Evolutionary conservation across 163 green algal species (phyloP), one percentile per base, ranked within the genome.

Genomic region (Chloroidium sp.): DNA sequence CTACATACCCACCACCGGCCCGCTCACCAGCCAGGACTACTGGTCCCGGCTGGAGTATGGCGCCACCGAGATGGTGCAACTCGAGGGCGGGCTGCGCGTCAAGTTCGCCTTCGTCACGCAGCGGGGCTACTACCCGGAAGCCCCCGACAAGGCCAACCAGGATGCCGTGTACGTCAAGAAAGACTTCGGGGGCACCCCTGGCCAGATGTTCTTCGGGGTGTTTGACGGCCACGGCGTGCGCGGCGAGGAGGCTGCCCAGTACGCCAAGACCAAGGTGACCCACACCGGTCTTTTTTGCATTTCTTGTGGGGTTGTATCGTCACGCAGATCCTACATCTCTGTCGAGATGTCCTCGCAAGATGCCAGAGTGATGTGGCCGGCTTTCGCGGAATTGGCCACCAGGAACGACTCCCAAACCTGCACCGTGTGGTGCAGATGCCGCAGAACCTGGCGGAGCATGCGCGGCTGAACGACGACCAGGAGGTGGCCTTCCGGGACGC

Each of bases 101-200:
- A 80, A 62, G 58, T 96, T 94, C 78, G 91, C 93, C 0, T 95
- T 89, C 75, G 88, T 67, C 75, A 79, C 6, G 6, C 75, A 68
- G 1, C 83, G 93, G 0, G 95, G 95, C 2, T 95, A 92, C 82
- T 98, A 98, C 78, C 95, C 95, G 2, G 92, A 97, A 59, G 82
- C 87, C 0, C 89, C 90, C 0, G 83, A 95, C 83, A 98, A 98
- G 81, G 77, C 88, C 1, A 98, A 98, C 83, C 95, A 98, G 85
- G 95, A 98, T 82, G 85, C 88, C 0, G 92, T 93, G 2, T 93
- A 86, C 76, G 88, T 92, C 1, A 81, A 90, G 57, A 87, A 88
- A 4, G 76, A 86, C 14, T 96, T 97, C 83, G 91, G 84, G 0
- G 89, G 89, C 1, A 85, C 92, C 61, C 74, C 90, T 3, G 90